Base-by-base conservation (phyloP, 2,329 filamentous ascomycete species). In the Epichloe hybrida region DNA sequence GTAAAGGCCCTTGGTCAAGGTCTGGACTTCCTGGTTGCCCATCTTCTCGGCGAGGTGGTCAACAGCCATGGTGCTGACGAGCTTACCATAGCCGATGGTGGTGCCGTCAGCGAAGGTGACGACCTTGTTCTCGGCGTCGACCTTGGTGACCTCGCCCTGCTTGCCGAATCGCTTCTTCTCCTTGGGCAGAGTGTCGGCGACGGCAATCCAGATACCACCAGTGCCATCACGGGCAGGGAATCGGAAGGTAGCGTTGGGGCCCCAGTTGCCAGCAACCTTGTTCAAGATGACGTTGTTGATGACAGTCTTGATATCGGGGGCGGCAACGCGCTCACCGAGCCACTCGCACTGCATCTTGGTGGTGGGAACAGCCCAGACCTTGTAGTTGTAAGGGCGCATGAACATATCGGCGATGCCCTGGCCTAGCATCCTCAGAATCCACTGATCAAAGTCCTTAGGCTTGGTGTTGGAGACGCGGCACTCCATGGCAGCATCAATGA, bases 351-450 rank as follows among this genome's bases (percentile, higher is more conserved):
- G 93, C 93, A 98, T 98, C 90, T 95, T 95, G 60, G 86, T 95
- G 51, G 91, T 96, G 53, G 93, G 93, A 62, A 97, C 91, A 56
- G 93, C 93, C 93, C 93, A 98, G 67, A 98, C 93, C 76, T 98
- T 98, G 83, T 84, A 98, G 81, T 98, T 98, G 80, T 98, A 98
- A 50, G 93, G 93, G 62, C 93, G 80, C 93, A 98, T 98, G 80
- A 98, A 98, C 61, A 91, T 78, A 69, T 98, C 83, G 59, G 90
- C 91, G 63, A 98, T 79, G 61, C 91, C 91, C 61, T 80, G 74
- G 62, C 93, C 93, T 73, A 86, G 90, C 75, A 86, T 94, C 63
- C 93, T 83, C 62, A 97, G 69, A 64, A 97, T 97, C 90, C 90
- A 97, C 76, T 98, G 89, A 65, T 98, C 93, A 63, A 98, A 98